Percentiles rank a stretch among this genome's conserved stretches.
Conservation (phyloP, 768 basidiomycete genomes). For the Inosperma sp. region DNA sequence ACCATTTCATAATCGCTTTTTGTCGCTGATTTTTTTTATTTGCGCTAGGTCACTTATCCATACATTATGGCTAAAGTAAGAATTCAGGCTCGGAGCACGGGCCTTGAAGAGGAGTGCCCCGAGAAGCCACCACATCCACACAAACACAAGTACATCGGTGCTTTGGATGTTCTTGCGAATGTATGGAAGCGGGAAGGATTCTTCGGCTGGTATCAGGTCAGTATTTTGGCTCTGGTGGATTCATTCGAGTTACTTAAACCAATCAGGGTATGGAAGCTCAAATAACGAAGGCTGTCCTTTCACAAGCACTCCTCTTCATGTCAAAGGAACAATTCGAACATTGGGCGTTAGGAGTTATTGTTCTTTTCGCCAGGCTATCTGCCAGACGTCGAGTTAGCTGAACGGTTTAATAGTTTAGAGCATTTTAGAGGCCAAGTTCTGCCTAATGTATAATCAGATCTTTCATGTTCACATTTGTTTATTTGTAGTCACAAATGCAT, state of each 20-base stretch:
- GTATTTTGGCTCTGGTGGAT: slow-evolving; percentile 19
- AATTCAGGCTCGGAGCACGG: slow-evolving; percentile 78
- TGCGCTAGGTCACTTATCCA: slow-evolving; percentile 95
- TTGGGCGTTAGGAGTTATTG: slow-evolving; percentile 73
- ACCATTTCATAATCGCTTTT: not conserved
- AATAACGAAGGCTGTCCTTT: slow-evolving; percentile 91
- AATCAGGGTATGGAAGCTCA: slow-evolving; percentile 92
- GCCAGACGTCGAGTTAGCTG: slow-evolving; percentile 12
- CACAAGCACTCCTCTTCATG: slow-evolving; percentile 93
- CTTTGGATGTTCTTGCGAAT: slow-evolving; percentile 66
- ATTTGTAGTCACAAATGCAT: slow-evolving; percentile 6
- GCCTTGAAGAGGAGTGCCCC: slow-evolving; percentile 43
- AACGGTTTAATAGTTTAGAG: too few relatives aligned
- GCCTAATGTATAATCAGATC: too few relatives aligned
- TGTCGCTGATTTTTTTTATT: not conserved
- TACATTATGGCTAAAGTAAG: slow-evolving; percentile 97
- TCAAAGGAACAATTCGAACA: slow-evolving; percentile 97
- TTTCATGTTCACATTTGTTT: not conserved
- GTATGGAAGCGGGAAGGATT: slow-evolving; percentile 77
- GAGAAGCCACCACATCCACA: slow-evolving; percentile 35
- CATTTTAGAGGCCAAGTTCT: too few relatives aligned
- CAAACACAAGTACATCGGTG: slow-evolving; percentile 55
- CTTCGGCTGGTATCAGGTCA: slow-evolving; percentile 92
- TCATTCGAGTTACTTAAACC: not conserved
- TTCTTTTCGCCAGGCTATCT: slow-evolving; percentile 42